These are phyloP conservation scores for Candida gigantensis DNA, from an alignment of 1,139 yeast species.

Conservation along the genomic window DNA sequence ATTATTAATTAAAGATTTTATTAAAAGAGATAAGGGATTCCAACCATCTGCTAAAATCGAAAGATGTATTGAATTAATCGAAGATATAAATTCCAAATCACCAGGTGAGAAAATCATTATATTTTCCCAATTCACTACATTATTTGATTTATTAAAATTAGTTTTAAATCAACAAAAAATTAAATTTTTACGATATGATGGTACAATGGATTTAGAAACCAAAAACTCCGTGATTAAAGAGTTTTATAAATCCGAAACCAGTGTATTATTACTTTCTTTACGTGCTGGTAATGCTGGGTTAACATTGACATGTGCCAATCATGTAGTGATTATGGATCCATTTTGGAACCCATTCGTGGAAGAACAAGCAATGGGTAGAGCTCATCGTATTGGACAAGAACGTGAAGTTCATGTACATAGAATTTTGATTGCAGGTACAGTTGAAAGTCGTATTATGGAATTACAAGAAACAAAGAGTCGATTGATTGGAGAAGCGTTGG, in stretches of 20 bases:
- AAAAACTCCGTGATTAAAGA: slow-evolving; percentile 63
- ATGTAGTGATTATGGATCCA: slow-evolving; percentile 87
- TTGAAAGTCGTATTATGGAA: slow-evolving; percentile 82
- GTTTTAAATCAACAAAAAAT: slow-evolving; percentile 52
- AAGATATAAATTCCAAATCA: slow-evolving; percentile 38
- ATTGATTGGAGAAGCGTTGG: slow-evolving; percentile 74
- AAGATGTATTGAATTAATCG: slow-evolving; percentile 47
- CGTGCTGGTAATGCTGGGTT: slow-evolving; percentile 94
- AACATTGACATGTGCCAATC: slow-evolving; percentile 90
- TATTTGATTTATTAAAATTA: slow-evolving; percentile 69
- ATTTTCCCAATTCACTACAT: slow-evolving; percentile 82
- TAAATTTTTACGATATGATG: slow-evolving; percentile 70
- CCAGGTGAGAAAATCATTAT: slow-evolving; percentile 69
- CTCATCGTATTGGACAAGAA: slow-evolving; percentile 89
- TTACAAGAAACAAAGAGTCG: slow-evolving; percentile 75
- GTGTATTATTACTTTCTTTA: slow-evolving; percentile 70
- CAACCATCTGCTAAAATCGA: slow-evolving; percentile 57
- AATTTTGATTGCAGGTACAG: slow-evolving; percentile 63
- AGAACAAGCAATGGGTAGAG: slow-evolving; percentile 94
- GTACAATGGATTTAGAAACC: slow-evolving; percentile 68
- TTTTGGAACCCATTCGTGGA: slow-evolving; percentile 98
- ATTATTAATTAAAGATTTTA: slow-evolving; percentile 27
- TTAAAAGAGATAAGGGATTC: slow-evolving; percentile 34
- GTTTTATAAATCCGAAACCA: slow-evolving; percentile 57
- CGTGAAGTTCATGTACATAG: slow-evolving; percentile 74